Base-by-base conservation (phyloP, 371 early-diverging fungal genomes). In the Rhizopus sp. region DNA sequence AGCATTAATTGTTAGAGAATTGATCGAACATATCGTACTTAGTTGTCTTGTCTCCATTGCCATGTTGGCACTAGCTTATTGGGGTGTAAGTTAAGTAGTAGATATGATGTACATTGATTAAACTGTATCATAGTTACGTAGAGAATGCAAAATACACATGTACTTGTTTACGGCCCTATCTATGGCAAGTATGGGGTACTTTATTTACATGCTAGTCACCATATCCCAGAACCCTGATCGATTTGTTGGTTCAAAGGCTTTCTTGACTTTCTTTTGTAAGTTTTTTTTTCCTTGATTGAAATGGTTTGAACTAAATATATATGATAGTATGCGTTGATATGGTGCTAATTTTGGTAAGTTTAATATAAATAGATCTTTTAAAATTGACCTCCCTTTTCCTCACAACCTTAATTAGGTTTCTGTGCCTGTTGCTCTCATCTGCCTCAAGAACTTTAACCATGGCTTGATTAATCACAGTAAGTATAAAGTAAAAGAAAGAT, bases 1-100 rank as follows among this genome's bases (percentile, higher is more conserved):
- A 82, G 86, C 70, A 69, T 67, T 38, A 3, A 62, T 71, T 12
- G 41, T 75, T 2, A 59, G 56, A 16, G 64, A 75, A 46, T 45
- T 77, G 34, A 67, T 77, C n/a, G 72, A 73, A 53, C 80, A 93
- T 54, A 93, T 94, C 4, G 78, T 93, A 32, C 80, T 88, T 10
- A 86, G 92, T 34, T 77, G 94, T 48, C 85, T 91, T 1, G 62
- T 88, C 12, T 86, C 91, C 29, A 62, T 94, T 42, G 40, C 80
- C 12, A 84, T 93, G 53, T 70, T 94, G 16, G 66, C 80, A 10
- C 52, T 88, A 34, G 95, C 93, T 13, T 83, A 91, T 49, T 92
- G 87, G 69, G 93, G 90, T 13, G 87, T 93, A 60, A 59, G 63
- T 56, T 66, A 80, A 38, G 80, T 10, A 15, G 7, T 30, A 7